Conservation (phyloP, 805 yeast species). For the Torulaspora delbrueckii region DNA sequence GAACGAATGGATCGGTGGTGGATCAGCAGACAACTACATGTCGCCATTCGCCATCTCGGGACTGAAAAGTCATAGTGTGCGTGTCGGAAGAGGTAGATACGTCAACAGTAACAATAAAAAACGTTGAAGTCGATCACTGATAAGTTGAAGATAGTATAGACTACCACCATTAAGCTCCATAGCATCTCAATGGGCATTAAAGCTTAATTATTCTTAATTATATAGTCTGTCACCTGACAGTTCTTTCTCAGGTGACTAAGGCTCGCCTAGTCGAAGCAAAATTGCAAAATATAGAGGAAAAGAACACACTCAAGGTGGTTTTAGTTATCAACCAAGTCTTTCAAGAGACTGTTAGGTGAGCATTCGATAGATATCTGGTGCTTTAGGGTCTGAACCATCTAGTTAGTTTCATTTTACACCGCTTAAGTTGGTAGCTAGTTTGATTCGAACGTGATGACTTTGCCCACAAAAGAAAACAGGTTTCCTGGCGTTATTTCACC, state of each 20-base stretch:
- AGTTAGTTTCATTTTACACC: not conserved
- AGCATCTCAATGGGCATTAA: not conserved
- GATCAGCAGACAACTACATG: constrained; percentile 69
- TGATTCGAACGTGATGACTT: constrained; percentile 6
- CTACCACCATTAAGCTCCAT: not conserved
- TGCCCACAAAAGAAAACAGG: constrained; percentile 14
- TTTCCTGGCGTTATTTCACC: constrained; percentile 19
- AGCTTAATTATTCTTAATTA: not conserved
- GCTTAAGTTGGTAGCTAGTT: not conserved
- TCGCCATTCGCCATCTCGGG: constrained; percentile 80
- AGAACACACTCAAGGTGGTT: not conserved
- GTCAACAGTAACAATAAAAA: constrained; percentile 60
- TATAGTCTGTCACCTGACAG: constrained; percentile 1
- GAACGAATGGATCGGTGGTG: constrained; percentile 89
- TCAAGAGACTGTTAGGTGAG: not conserved
- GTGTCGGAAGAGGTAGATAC: constrained; percentile 79
- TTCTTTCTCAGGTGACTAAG: constrained; percentile 3
- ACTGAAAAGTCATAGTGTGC: constrained; percentile 61
- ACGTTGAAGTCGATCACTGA: constrained; percentile 16
- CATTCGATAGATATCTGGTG: not conserved
- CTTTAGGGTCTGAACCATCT: not conserved
- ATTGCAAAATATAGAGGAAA: not conserved
- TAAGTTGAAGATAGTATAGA: not conserved
- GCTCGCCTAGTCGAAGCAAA: constrained; percentile 5
- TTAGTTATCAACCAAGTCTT: not conserved